phyloP scores from a whole-genome alignment of 2,329 filamentous ascomycete genomes.

The Phialocephala subalpina region DNA sequence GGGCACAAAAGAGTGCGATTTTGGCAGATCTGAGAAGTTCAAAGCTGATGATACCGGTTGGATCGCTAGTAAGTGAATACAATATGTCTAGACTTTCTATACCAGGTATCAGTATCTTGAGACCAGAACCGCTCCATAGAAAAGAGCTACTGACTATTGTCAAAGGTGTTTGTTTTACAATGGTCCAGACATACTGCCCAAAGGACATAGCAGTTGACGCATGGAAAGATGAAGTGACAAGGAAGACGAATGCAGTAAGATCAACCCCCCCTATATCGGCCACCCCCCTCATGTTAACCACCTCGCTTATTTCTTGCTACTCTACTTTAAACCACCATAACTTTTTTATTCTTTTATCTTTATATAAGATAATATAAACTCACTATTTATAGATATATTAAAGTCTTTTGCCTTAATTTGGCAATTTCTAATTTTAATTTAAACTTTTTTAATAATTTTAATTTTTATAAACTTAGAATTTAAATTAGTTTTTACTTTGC shows the following conservation, averaged over 20 bases:
- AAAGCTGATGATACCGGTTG: constrained; percentile 20
- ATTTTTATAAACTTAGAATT: too few relatives aligned
- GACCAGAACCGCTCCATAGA: neutral
- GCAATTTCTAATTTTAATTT: too few relatives aligned
- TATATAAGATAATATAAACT: too few relatives aligned
- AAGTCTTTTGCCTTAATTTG: too few relatives aligned
- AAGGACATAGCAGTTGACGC: constrained; percentile 25
- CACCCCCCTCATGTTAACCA: too few relatives aligned
- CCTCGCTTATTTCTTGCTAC: too few relatives aligned
- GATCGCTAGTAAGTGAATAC: constrained; percentile 28
- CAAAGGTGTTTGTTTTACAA: constrained; percentile 28
- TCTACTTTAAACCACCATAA: too few relatives aligned
- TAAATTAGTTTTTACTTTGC: too few relatives aligned
- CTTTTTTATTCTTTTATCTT: too few relatives aligned
- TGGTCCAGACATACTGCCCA: constrained; percentile 33
- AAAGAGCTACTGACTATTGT: neutral
- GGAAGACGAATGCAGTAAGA: constrained; percentile 31
- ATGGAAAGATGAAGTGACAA: constrained; percentile 25
- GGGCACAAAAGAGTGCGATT: neutral
- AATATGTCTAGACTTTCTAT: constrained; percentile 30
- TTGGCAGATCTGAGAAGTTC: constrained; percentile 22
- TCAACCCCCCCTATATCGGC: too few relatives aligned
- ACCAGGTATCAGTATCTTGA: neutral
- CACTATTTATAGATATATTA: too few relatives aligned
- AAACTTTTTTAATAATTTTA: too few relatives aligned